These are phyloP conservation scores for Scortechinia acanthostroma DNA, from an alignment of 2,329 filamentous ascomycete genomes.

Conservation along the genomic window DNA sequence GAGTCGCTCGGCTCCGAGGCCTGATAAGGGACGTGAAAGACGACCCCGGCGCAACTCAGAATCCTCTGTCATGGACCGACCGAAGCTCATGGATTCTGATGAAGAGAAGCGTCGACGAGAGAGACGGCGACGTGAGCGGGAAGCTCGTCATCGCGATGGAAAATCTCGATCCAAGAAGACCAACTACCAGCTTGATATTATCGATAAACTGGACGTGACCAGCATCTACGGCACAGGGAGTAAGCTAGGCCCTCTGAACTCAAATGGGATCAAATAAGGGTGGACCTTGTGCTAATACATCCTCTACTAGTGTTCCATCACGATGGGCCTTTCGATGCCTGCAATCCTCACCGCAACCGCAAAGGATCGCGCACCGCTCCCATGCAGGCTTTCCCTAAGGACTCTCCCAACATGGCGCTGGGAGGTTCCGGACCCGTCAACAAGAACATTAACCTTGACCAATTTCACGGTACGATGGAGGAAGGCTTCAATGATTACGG, in stretches of 20 bases:
- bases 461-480: slow-evolving; percentile 51
- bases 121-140: slow-evolving; percentile 35
- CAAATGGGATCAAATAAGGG: too few species aligned
- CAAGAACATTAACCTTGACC: slow-evolving; percentile 51
- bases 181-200: slow-evolving; percentile 43
- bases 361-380: slow-evolving; percentile 53
- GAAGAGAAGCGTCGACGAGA: slow-evolving; percentile 35
- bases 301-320: slow-evolving; percentile 53
- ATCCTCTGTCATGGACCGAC: slow-evolving; percentile 35
- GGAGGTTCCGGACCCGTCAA: slow-evolving; percentile 58
- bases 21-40: slow-evolving; percentile 17
- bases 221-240: slow-evolving; percentile 63
- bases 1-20: slow-evolving; percentile 19
- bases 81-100: slow-evolving; percentile 21
- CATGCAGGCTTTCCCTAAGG: slow-evolving; percentile 63
- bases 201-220: slow-evolving; percentile 65
- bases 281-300: slow-evolving; percentile 2
- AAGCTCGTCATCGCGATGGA: slow-evolving; percentile 26
- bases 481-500: slow-evolving; percentile 58
- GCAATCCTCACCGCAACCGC: slow-evolving; percentile 63
- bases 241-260: slow-evolving; percentile 24
- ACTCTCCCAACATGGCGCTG: slow-evolving; percentile 57
- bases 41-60: slow-evolving; percentile 42
- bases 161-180: slow-evolving; percentile 22
- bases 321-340: slow-evolving; percentile 65